Evolutionary conservation across 2,329 filamentous ascomycete genomes (phyloP).

Genomic region (Xylariaceae sp.): DNA sequence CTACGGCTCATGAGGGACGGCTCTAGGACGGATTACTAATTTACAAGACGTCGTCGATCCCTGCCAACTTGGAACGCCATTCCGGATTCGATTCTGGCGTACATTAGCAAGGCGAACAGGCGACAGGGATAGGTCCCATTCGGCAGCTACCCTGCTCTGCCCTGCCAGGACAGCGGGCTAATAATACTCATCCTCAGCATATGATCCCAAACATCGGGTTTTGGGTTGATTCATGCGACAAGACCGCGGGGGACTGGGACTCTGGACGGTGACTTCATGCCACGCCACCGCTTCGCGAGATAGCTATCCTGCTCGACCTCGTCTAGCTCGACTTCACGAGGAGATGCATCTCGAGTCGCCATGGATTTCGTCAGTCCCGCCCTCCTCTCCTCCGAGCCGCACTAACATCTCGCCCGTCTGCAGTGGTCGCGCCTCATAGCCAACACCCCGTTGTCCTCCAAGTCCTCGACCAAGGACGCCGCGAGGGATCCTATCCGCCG

Average conservation of each 20-base stretch:
- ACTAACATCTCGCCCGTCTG: conserved; percentile 15
- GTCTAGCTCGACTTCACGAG: conserved; percentile 10
- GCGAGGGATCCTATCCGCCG: conserved; percentile 61
- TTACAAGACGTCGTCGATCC: no score
- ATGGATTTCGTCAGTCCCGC: conserved; percentile 54
- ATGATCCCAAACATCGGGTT: not conserved
- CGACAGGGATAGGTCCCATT: no score
- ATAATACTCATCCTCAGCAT: no score
- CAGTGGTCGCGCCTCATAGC: conserved; percentile 67
- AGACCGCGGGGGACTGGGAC: no score
- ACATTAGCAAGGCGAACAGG: no score
- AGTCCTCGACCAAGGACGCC: conserved; percentile 53
- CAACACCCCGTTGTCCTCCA: conserved; percentile 56
- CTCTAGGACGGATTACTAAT: no score
- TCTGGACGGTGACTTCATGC: not conserved
- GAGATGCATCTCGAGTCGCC: conserved; percentile 45
- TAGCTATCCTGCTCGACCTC: not conserved
- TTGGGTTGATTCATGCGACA: not conserved
- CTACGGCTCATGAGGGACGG: no score
- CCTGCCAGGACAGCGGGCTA: no score
- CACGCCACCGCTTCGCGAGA: not conserved
- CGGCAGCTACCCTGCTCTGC: no score
- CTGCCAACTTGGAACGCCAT: no score
- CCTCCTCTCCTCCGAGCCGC: not conserved
- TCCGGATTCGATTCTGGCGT: no score